Evolutionary conservation across 768 basidiomycete genomes (phyloP).

Genomic region (Holtermanniella nyarrowii): DNA sequence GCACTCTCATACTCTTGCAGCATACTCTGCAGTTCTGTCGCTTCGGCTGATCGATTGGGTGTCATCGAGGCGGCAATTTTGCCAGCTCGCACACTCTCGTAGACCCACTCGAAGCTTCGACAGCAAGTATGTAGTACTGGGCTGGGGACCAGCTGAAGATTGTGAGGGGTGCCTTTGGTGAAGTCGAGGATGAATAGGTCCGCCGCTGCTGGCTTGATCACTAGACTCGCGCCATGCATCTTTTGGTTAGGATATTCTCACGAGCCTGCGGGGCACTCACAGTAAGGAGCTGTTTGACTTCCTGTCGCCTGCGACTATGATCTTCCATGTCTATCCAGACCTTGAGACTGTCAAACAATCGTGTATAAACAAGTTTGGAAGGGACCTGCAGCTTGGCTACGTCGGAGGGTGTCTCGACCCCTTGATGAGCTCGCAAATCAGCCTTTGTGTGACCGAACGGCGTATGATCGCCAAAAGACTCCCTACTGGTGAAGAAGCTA

Average conservation of each 20-base stretch:
- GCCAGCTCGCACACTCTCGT: background rate
- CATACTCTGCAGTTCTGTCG: background rate
- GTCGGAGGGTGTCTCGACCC: too few species aligned
- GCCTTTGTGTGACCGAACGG: too few species aligned
- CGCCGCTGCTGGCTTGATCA: background rate
- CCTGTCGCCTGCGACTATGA: background rate
- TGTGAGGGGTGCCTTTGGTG: background rate
- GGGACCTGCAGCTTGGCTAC: too few species aligned
- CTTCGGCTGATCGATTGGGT: background rate
- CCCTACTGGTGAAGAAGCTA: too few species aligned
- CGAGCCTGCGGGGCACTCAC: too few species aligned
- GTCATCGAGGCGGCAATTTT: background rate
- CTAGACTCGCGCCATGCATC: background rate
- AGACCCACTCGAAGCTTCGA: background rate
- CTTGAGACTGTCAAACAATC: background rate
- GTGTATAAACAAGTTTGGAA: background rate
- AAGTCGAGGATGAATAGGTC: background rate
- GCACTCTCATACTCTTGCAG: background rate
- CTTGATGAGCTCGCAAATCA: too few species aligned
- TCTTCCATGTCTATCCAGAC: background rate
- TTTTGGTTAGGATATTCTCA: too few species aligned
- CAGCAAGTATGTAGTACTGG: background rate
- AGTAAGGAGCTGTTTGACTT: background rate
- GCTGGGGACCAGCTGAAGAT: background rate
- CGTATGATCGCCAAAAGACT: too few species aligned